Evolutionary conservation across 1,284 basidiomycete species (phyloP), one percentile per base, ranked within the genome.

Genomic region (Apiotrichum gamsii): DNA sequence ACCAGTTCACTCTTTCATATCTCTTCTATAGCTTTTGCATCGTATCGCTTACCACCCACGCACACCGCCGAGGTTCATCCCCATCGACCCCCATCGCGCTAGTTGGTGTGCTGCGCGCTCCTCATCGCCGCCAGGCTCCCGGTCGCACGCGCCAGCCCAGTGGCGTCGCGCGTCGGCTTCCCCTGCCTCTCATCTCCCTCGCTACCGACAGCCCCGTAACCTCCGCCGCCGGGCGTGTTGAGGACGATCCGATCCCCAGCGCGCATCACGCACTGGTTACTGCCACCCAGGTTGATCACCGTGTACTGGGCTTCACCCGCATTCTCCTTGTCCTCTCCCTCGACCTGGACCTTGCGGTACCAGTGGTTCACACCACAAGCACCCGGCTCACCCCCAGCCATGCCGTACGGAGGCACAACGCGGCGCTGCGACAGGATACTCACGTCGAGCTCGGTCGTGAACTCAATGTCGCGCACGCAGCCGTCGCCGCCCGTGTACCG

Each of bases 141-240:
- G n/a, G 18, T 19, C 16, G 37, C 45, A 23, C 37, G 45, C 9
- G 14, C 21, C 11, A 23, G 36, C 21, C 31, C 15, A 5, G 31
- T n/a, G n/a, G n/a, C n/a, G n/a, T n/a, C 45, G 21, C 9, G 19
- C 19, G 24, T 14, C 25, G 6, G 20, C 38, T 30, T 20, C 31
- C 2, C 21, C 23, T 8, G 25, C 18, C 8, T 16, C 16, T 8
- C 20, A 8, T 5, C 28, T 24, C 25, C 23, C 50, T 54, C 46
- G 21, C 56, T 52, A 16, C 44, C 60, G 9, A 43, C 49, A 14
- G 49, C 40, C 20, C 64, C 64, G 41, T 66, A 96, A 1, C 83
- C 93, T 3, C 93, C 93, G 5, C 88, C 93, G 2, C 93, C 93
- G 1, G 91, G 91, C 3, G 91, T 95, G 70, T 90, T 81, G 51